These are phyloP conservation scores for Dendrocalamus sinicus DNA, from an alignment of 176 grass and related monocot genomes.

Conservation along the genomic window DNA sequence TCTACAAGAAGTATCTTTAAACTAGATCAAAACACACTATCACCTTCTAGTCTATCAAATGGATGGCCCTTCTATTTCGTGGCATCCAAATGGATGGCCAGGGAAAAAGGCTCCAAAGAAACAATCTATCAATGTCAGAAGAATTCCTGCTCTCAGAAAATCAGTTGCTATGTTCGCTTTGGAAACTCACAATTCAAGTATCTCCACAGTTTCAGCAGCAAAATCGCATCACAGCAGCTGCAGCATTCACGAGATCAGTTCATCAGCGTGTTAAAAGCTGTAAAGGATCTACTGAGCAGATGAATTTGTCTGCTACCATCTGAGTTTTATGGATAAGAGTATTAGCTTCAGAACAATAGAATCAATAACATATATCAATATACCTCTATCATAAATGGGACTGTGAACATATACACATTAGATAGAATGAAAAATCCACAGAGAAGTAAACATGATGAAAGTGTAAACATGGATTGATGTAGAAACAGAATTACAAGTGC, in stretches of 20 bases:
- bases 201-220: neutral
- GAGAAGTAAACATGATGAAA: too few species aligned
- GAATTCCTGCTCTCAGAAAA: neutral
- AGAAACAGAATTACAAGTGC: too few species aligned
- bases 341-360: conserved; percentile 36
- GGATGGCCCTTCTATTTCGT: neutral
- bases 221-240: conserved; percentile 11
- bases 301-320: conserved; percentile 16
- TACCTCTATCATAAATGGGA: neutral
- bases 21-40: conserved; percentile 7
- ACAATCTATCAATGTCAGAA: neutral
- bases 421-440: too few species aligned
- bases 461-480: too few species aligned
- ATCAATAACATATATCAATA: conserved; percentile 23
- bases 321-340: conserved; percentile 25
- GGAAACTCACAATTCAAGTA: conserved; percentile 12
- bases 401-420: too few species aligned
- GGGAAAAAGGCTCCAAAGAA: neutral
- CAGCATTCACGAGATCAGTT: neutral
- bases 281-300: neutral
- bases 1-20: conserved; percentile 8
- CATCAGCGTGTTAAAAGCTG: conserved; percentile 15
- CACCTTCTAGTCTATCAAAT: neutral
- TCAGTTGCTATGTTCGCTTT: neutral
- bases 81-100: neutral